phyloP scores from a whole-genome alignment of 2,329 filamentous ascomycete species.

The Clarireedia paspali region DNA sequence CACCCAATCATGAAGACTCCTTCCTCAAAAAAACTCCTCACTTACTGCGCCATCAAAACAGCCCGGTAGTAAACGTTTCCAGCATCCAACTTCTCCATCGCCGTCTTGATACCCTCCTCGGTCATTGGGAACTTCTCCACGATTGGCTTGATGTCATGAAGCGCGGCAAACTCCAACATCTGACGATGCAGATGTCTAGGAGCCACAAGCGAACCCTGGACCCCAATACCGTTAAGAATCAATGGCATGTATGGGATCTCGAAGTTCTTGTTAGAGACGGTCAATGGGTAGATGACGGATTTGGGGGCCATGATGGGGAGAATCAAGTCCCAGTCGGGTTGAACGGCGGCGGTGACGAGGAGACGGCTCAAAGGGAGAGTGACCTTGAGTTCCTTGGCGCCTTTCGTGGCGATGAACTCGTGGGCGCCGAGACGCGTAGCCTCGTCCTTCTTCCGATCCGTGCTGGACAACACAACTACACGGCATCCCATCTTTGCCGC shows the following conservation, averaged over 20 bases:
- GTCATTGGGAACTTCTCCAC: conserved; percentile 46
- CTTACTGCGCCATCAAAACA: conserved; percentile 24
- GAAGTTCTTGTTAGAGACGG: conserved; percentile 38
- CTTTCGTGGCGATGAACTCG: conserved; percentile 51
- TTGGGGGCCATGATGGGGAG: conserved; percentile 26
- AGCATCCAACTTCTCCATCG: conserved; percentile 45
- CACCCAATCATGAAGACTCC: not conserved
- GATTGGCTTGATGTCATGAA: conserved; percentile 50
- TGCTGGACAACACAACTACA: conserved; percentile 48
- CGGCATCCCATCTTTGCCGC: conserved; percentile 54
- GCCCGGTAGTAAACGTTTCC: conserved; percentile 46
- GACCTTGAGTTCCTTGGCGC: conserved; percentile 29
- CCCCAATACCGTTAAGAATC: conserved; percentile 10
- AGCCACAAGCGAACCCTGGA: conserved; percentile 15
- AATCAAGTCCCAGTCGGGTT: conserved; percentile 17
- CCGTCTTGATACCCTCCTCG: conserved; percentile 41
- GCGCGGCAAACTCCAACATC: conserved; percentile 51
- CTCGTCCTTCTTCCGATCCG: conserved; percentile 55
- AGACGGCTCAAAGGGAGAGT: conserved; percentile 16
- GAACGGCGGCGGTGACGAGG: conserved; percentile 16
- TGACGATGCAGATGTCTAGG: conserved; percentile 40
- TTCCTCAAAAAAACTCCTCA: not conserved
- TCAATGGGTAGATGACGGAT: conserved; percentile 56
- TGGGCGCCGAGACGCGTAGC: conserved; percentile 49
- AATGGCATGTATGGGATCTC: conserved; percentile 20